Conservation (phyloP, 768 basidiomycete species). For the Floccularia luteovirens region DNA sequence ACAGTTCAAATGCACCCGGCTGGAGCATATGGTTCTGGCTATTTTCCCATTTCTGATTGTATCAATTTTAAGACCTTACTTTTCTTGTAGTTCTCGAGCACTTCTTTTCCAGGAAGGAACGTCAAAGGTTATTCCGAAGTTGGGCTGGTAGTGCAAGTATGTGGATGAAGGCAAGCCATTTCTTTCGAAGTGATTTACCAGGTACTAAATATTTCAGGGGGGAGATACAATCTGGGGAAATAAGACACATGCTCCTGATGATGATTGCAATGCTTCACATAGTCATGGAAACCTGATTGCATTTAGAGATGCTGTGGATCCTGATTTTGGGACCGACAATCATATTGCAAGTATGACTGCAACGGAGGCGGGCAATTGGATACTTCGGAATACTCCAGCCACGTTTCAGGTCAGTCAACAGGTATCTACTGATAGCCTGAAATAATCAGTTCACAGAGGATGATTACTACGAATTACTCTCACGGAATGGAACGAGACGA, state of each 20-base stretch:
- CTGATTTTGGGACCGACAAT: constrained; percentile 13
- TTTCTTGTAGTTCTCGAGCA: constrained; percentile 78
- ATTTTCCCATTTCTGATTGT: neutral
- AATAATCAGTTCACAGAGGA: constrained; percentile 41
- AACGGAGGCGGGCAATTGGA: constrained; percentile 67
- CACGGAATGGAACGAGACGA: constrained; percentile 82
- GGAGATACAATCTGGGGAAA: constrained; percentile 85
- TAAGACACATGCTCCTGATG: constrained; percentile 71
- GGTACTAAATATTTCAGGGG: constrained; percentile 38
- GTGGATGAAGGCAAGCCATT: constrained; percentile 76
- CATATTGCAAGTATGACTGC: constrained; percentile 63
- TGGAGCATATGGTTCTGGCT: constrained; percentile 57
- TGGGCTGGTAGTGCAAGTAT: constrained; percentile 94
- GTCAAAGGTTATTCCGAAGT: constrained; percentile 83
- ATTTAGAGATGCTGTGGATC: constrained; percentile 43
- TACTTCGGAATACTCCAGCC: constrained; percentile 72
- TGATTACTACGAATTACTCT: constrained; percentile 81
- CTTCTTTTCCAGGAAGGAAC: constrained; percentile 87
- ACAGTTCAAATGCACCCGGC: constrained; percentile 82
- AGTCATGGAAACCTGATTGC: constrained; percentile 81
- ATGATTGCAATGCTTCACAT: constrained; percentile 40
- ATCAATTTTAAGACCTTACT: constrained; percentile 1
- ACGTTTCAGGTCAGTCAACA: constrained; percentile 60
- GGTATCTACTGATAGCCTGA: neutral
- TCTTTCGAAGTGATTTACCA: neutral